phyloP scores from a whole-genome alignment of 2,329 filamentous ascomycete genomes.

The Parastagonospora avenae region DNA sequence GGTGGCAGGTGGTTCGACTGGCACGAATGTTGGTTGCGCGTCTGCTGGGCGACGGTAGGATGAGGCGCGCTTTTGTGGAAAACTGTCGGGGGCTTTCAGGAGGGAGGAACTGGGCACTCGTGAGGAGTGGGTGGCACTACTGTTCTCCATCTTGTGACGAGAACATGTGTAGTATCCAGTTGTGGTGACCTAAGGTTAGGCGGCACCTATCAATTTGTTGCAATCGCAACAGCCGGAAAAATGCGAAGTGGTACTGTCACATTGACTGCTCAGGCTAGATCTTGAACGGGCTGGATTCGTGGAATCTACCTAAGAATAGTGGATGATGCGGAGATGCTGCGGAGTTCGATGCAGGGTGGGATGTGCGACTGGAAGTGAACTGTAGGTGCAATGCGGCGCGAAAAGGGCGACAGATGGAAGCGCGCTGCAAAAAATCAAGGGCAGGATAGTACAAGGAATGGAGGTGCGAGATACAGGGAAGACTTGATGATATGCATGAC shows the following conservation, averaged over 20 bases:
- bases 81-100: constrained; percentile 32
- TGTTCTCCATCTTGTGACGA: constrained; percentile 37
- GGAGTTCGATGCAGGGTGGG: constrained; percentile 4
- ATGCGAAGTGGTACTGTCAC: constrained; percentile 25
- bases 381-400: constrained; percentile 7
- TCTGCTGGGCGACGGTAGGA: constrained; percentile 41
- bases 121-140: constrained; percentile 29
- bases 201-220: constrained; percentile 16
- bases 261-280: constrained; percentile 14
- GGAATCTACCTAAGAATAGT: constrained; percentile 28
- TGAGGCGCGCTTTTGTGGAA: constrained; percentile 39
- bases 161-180: constrained; percentile 21
- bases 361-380: constrained; percentile 7
- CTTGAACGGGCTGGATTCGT: constrained; percentile 19
- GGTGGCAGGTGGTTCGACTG: constrained; percentile 13
- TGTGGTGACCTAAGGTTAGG: constrained; percentile 6
- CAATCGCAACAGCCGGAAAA: constrained; percentile 12
- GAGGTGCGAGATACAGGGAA: constrained; percentile 10
- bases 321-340: constrained; percentile 13
- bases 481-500: constrained; percentile 15
- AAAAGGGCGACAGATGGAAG: constrained; percentile 3
- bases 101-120: constrained; percentile 27
- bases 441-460: constrained; percentile 24
- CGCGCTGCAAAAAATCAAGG: constrained; percentile 6
- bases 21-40: constrained; percentile 24